Conservation (phyloP, 2,329 filamentous ascomycete genomes). For the Colletotrichum cuscutae region DNA sequence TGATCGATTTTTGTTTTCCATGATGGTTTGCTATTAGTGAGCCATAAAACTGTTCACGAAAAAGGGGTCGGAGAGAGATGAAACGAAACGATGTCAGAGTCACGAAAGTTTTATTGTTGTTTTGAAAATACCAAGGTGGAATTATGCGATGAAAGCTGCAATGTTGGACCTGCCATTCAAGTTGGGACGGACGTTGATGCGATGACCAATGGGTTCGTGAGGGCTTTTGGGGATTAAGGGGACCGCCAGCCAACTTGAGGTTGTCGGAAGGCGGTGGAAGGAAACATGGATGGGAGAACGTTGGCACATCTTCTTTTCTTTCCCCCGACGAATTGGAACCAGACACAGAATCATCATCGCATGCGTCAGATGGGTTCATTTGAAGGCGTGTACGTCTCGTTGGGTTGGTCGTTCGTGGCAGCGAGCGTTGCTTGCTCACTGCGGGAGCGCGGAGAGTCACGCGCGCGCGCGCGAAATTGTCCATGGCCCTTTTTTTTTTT, state of each 20-base stretch:
- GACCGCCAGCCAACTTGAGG: no score
- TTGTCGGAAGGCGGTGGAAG: no score
- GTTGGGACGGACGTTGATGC: background rate
- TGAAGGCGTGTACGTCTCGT: no score
- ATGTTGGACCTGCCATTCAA: background rate
- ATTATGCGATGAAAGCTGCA: background rate
- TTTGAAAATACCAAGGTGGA: constrained; percentile 17
- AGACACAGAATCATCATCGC: no score
- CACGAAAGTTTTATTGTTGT: constrained; percentile 1
- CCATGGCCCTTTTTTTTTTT: background rate
- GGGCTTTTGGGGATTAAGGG: no score
- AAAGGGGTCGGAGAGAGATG: background rate
- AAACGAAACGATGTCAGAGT: constrained; percentile 7
- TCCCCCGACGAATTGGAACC: no score
- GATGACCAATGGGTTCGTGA: background rate
- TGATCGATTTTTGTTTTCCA: background rate
- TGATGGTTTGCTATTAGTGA: background rate
- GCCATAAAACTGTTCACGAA: background rate
- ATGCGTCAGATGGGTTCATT: no score
- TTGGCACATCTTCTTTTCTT: no score
- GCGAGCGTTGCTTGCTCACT: no score
- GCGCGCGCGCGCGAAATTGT: background rate
- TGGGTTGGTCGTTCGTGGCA: no score
- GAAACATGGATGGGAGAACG: no score
- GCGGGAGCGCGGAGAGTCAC: no score